Base-by-base conservation (phyloP, 177 flowering plant genomes). In the Vitis hybrid region DNA sequence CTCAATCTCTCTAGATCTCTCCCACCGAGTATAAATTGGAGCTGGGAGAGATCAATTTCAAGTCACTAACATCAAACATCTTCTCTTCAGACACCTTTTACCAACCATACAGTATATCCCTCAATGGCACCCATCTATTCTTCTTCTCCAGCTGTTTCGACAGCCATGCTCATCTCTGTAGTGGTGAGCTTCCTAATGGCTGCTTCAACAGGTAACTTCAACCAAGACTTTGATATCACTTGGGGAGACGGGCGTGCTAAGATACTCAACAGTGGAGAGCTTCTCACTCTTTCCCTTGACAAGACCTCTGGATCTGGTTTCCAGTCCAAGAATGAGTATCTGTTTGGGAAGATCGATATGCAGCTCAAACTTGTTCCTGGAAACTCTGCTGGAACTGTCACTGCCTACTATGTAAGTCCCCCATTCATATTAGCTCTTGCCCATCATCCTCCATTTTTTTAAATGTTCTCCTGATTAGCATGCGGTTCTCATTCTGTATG, bases 371-470 rank as follows among this genome's bases (percentile, higher is more conserved):
- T 85, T 40, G 80, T 83, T 8, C 82, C 85, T 35, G 86, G 86
- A 2, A 78, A 86, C 70, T 79, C 89, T 21, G 89, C 87, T 2
- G 89, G 87, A 71, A 86, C 86, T 21, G 80, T 82, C 71, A 79
- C 82, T 13, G 51, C 82, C 15, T 75, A 71, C 52, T 81, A 75
- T 66, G 84, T 78, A 64, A 49, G 79, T 48, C 12, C 12, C 21
- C 15, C 21, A 15, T 6, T 51, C 24, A 12, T 6, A 3, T n/a
- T 8, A n/a, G 13, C 17, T 48, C 19, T 48, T 64, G 19, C 54
- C 4, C 14, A 4, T 3, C 5, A 13, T 30, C 7, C 13, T 13
- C 11, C 11, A 2, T 58, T 7, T 3, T 13, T 9, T 2, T 0
- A 24, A 24, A 15, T 11, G 0, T 3, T 14, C 32, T 15, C 24